Percentiles rank a stretch among this genome's conserved stretches.
Conservation (phyloP, 2,329 filamentous ascomycete species). For the Fusarium metavorans region DNA sequence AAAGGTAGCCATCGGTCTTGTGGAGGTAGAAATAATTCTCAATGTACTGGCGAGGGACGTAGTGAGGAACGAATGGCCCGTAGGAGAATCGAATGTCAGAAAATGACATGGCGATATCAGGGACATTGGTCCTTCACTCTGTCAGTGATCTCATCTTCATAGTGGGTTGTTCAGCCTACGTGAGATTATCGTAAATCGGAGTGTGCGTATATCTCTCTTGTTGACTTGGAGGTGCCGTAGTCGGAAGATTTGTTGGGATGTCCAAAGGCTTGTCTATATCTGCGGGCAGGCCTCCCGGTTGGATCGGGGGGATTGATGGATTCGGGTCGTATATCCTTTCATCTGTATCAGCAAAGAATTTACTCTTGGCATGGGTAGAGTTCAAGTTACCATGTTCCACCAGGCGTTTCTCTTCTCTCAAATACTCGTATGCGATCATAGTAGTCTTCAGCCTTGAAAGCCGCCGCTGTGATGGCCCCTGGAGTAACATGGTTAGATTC, state of each 20-base stretch:
- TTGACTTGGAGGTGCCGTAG: constrained; percentile 52
- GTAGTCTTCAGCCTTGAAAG: constrained; percentile 58
- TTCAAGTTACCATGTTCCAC: constrained; percentile 57
- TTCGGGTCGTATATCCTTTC: constrained; percentile 64
- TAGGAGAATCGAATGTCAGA: constrained; percentile 66
- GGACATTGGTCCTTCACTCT: constrained; percentile 63
- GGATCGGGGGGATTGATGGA: constrained; percentile 47
- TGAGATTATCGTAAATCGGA: constrained; percentile 64
- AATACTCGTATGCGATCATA: constrained; percentile 58
- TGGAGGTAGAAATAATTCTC: constrained; percentile 67
- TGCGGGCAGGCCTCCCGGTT: constrained; percentile 58
- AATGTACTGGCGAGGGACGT: constrained; percentile 66
- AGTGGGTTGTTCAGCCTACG: constrained; percentile 50
- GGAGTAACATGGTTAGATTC: neutral
- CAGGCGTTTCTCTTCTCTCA: constrained; percentile 56
- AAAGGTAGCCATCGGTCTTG: constrained; percentile 58
- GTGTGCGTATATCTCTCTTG: constrained; percentile 62
- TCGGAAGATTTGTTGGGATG: constrained; percentile 57
- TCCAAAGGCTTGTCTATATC: constrained; percentile 60
- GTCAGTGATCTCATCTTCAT: constrained; percentile 8
- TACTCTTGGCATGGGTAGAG: neutral
- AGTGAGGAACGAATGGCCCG: constrained; percentile 67
- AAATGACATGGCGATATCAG: constrained; percentile 67
- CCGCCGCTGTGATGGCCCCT: constrained; percentile 62
- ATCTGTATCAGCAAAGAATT: too few species aligned